phyloP scores from a whole-genome alignment of 2,329 filamentous ascomycete species.

The Hypoxylon sp. region DNA sequence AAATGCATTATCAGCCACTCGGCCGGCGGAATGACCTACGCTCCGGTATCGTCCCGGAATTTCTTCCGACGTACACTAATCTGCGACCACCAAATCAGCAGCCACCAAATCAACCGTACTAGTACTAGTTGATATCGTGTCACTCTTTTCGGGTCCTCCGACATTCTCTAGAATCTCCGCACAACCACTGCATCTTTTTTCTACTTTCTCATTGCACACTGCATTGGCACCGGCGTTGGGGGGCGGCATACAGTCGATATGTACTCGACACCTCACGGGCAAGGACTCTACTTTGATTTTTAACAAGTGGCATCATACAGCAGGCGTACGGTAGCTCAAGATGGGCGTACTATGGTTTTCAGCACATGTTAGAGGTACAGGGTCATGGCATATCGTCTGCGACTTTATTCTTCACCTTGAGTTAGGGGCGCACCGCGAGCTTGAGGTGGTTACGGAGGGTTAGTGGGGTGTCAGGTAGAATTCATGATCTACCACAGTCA shows the following conservation, averaged over 20 bases:
- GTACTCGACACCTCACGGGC: conserved; percentile 43
- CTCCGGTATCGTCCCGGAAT: conserved; percentile 78
- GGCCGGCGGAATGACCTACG: conserved; percentile 76
- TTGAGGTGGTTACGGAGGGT: background rate
- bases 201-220: conserved; percentile 33
- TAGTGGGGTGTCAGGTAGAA: background rate
- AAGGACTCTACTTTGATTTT: conserved; percentile 36
- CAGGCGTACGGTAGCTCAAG: conserved; percentile 41
- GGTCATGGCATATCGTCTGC: conserved; percentile 7
- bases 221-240: conserved; percentile 50
- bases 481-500: conserved; percentile 4
- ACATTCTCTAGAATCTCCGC: conserved; percentile 14
- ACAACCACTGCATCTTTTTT: conserved; percentile 27
- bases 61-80: conserved; percentile 48
- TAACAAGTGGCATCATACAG: conserved; percentile 41
- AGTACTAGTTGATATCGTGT: conserved; percentile 29
- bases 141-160: background rate
- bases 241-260: conserved; percentile 45
- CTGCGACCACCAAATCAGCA: conserved; percentile 44
- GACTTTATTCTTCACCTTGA: conserved; percentile 5
- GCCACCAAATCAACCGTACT: conserved; percentile 36
- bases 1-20: conserved; percentile 87
- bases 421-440: background rate
- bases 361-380: conserved; percentile 19
- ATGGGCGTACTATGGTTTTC: conserved; percentile 10